Percentiles rank a stretch among this genome's conserved stretches.
These are phyloP conservation scores for Globisporangium solare DNA, from an alignment of 352 stramenopile species.

Conservation along the genomic window DNA sequence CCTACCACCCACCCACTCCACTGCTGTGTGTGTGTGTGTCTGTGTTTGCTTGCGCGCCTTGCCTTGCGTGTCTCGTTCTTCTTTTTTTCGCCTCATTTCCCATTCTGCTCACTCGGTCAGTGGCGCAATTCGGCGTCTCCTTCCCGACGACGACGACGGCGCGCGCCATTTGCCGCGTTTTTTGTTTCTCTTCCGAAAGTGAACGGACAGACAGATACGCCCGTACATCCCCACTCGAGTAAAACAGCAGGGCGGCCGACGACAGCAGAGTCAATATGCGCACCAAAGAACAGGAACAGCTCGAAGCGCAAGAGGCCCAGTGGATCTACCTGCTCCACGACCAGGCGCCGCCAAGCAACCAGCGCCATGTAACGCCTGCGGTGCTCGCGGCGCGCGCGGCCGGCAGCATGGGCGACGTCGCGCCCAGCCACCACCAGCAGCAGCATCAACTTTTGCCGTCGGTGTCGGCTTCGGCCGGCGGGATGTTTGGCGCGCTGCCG, in stretches of 20 bases:
- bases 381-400: conserved; percentile 13
- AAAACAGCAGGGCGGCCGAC: not conserved
- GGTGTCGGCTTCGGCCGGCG: conserved; percentile 5
- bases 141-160: too few species aligned
- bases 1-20: conserved; percentile 8
- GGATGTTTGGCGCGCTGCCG: not conserved
- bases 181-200: not conserved
- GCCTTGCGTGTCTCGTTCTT: conserved; percentile 5
- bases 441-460: conserved; percentile 11
- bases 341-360: conserved; percentile 8
- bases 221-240: not conserved
- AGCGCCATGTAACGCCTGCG: conserved; percentile 12
- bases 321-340: conserved; percentile 21
- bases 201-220: not conserved
- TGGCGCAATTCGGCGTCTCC: not conserved
- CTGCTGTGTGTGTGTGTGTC: too few species aligned
- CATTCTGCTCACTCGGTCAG: conserved; percentile 9
- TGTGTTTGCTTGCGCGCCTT: not conserved
- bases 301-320: conserved; percentile 14
- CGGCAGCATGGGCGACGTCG: conserved; percentile 9
- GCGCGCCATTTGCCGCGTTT: too few species aligned
- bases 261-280: conserved; percentile 13
- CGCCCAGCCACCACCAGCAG: not conserved
- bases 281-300: conserved; percentile 16
- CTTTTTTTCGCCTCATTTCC: conserved; percentile 10